Percentiles rank a stretch among this genome's conserved stretches.
Conservation (phyloP, 257 asterid genomes). For the Salvia hispanica region DNA sequence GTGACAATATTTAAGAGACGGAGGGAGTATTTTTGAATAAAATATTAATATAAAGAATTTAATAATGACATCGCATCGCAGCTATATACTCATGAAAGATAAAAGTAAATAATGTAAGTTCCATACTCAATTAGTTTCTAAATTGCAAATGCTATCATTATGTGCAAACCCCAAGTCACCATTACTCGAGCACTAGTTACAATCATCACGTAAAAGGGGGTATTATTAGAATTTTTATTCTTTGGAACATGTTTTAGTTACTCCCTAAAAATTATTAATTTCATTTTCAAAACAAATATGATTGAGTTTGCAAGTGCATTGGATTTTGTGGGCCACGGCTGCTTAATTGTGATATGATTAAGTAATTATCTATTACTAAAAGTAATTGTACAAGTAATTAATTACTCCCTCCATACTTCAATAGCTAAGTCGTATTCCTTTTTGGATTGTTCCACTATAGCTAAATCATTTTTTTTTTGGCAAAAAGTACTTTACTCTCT, state of each 20-base stretch:
- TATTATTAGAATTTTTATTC: not conserved
- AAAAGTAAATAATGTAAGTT: slow-evolving; percentile 8
- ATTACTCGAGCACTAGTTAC: not conserved
- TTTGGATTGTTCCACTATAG: too few species aligned
- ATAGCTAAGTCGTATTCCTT: too few species aligned
- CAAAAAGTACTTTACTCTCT: too few species aligned
- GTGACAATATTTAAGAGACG: too few species aligned
- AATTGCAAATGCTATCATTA: not conserved
- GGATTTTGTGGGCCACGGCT: not conserved
- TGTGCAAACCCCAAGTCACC: not conserved
- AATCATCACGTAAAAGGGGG: not conserved
- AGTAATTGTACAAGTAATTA: too few species aligned
- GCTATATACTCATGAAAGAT: not conserved
- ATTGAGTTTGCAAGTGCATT: not conserved
- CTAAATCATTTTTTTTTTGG: too few species aligned
- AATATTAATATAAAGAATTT: not conserved
- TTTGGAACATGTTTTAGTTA: not conserved
- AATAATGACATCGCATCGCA: too few species aligned
- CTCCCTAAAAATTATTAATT: not conserved
- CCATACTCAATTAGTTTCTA: too few species aligned
- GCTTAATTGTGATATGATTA: not conserved
- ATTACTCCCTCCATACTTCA: too few species aligned
- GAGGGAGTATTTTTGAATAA: too few species aligned
- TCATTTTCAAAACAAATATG: not conserved
- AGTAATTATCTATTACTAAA: not conserved